Evolutionary conservation across 176 grass and related monocot genomes (phyloP), one percentile per base, ranked within the genome.

Genomic region (Oryza rufipogon): DNA sequence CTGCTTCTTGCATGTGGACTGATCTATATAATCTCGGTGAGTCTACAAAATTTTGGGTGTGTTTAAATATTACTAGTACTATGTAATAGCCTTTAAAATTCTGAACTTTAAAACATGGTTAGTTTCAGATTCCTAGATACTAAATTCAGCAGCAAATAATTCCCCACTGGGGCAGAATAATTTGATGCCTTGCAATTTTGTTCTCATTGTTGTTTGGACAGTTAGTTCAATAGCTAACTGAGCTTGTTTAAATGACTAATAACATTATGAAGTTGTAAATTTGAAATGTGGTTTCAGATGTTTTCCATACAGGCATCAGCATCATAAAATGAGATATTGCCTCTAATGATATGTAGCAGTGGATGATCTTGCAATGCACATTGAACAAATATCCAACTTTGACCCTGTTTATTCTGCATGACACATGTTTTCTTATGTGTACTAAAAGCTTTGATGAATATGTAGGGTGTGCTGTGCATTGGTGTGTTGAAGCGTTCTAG

Each of bases 1-100:
- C 84, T 95, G 51, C 96, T 98, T 71, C 87, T 98, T 91, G 76
- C 87, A 85, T 98, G 96, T 79, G 96, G 96, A 68, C 76, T 90
- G 44, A 84, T 91, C 60, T 98, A 98, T 63, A 66, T 93, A 30
- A 91, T 98, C 34, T 93, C 87, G 76, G 96, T 98, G 84, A 93
- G 85, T 8, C 39, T 64, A 20, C 15, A 79, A 11, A 60, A 73
- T 71, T 77, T 9, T 77, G 19, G 12, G 9, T 23, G 44, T 83
- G 34, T 78, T 71, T 77, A 75, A 56, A 75, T 19, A 70, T 20
- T 41, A 41, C 39, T 41, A 30, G 28, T 30, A 8, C 39, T 60
- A 10, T 71, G 10, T 34, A 76, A 80, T 58, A 44, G n/a, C 33
- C 47, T 70, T 81, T 67, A 4, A 45, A 41, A 8, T 81, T 73